Conservation (phyloP, 441 rosid species). For the Erodium chrysanthum region DNA sequence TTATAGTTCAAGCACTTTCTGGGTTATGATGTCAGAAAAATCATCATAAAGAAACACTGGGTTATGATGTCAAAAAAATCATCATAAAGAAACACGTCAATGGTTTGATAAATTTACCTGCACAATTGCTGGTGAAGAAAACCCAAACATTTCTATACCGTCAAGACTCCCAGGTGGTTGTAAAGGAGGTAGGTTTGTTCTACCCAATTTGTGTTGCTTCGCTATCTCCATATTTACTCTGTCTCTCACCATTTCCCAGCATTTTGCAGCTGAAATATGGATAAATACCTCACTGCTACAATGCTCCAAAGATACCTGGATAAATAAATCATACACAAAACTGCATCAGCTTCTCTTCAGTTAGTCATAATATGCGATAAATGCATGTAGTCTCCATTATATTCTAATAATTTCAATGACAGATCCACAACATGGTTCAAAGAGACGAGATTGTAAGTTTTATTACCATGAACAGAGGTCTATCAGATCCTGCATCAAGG, state of each 20-base stretch:
- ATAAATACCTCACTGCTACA: constrained; percentile 70
- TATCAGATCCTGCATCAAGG: constrained; percentile 49
- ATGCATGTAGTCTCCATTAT: background rate
- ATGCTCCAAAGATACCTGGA: constrained; percentile 78
- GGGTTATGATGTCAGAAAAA: background rate
- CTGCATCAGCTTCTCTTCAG: background rate
- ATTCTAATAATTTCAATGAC: background rate
- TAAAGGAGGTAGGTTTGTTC: constrained; percentile 67
- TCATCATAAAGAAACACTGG: background rate
- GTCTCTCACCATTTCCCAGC: constrained; percentile 99
- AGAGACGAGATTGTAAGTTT: background rate
- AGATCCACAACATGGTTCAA: background rate
- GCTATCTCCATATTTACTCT: constrained; percentile 85
- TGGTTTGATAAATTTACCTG: constrained; percentile 43
- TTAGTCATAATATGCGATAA: background rate
- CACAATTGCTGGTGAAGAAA: constrained; percentile 81
- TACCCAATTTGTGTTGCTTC: constrained; percentile 74
- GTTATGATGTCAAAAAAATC: background rate
- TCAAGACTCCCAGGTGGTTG: constrained; percentile 98
- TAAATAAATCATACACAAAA: background rate
- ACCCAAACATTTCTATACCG: constrained; percentile 95
- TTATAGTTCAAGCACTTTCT: background rate
- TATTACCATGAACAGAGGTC: constrained; percentile 87
- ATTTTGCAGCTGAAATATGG: constrained; percentile 69
- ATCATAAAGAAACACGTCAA: background rate